Evolutionary conservation across 202 grass and related monocot species (phyloP).

Genomic region (Tripidium arundinaceum): DNA sequence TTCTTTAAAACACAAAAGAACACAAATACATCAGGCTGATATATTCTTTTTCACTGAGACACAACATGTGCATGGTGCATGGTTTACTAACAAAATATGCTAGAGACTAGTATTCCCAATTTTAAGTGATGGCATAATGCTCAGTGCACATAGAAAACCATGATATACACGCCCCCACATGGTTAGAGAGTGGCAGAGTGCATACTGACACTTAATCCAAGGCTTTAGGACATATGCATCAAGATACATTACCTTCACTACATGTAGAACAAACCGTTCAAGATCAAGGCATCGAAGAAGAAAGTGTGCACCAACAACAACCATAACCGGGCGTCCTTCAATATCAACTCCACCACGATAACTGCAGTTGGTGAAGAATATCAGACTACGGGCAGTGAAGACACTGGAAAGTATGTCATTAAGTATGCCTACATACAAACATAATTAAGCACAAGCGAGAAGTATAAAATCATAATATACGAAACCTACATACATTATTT

Average conservation of each 20-base stretch:
- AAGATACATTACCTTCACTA: slow-evolving; percentile 73
- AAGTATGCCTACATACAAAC: not conserved
- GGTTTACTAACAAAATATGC: not conserved
- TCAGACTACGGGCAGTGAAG: slow-evolving; percentile 6
- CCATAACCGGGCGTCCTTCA: slow-evolving; percentile 85
- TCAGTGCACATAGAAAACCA: not conserved
- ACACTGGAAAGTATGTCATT: not conserved
- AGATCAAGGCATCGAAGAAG: slow-evolving; percentile 95
- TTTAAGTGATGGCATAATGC: not conserved
- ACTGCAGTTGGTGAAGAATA: slow-evolving; percentile 42
- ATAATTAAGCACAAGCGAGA: slow-evolving; percentile 18
- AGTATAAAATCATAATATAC: not conserved
- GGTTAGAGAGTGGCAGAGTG: not conserved
- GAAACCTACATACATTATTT: slow-evolving; percentile 70
- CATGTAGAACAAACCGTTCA: slow-evolving; percentile 87
- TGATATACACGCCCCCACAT: not conserved
- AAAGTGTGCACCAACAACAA: slow-evolving; percentile 94
- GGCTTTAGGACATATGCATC: not conserved
- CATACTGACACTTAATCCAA: not conserved
- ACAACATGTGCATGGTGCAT: not conserved
- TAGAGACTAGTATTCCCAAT: not conserved
- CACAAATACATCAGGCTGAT: not conserved
- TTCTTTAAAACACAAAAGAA: not conserved
- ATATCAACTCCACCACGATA: slow-evolving; percentile 86
- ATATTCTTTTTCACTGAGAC: not conserved